These are phyloP conservation scores for Boletus rex-veris DNA, from an alignment of 768 basidiomycete genomes.

Conservation along the genomic window DNA sequence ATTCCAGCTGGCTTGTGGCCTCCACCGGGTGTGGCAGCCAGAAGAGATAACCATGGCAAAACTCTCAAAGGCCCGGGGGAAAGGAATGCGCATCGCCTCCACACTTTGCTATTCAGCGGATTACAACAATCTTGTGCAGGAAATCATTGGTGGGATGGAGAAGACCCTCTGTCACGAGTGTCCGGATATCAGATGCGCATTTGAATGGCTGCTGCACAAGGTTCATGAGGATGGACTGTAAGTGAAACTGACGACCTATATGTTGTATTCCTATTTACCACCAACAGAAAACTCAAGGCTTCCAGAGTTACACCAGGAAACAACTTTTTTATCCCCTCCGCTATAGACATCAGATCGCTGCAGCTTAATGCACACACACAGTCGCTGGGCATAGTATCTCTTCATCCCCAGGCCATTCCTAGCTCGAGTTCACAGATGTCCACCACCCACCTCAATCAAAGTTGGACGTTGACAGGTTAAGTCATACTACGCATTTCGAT, in stretches of 20 bases:
- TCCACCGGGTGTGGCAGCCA: neutral
- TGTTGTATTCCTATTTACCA: neutral
- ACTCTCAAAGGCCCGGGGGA: neutral
- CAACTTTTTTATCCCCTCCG: neutral
- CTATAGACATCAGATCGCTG: neutral
- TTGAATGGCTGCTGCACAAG: neutral
- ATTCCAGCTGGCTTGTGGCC: neutral
- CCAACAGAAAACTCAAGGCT: neutral
- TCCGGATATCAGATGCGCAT: neutral
- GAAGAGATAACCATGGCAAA: neutral
- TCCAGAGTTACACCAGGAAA: neutral
- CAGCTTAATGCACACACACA: neutral
- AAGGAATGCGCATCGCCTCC: too few relatives aligned
- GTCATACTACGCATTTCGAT: too few relatives aligned
- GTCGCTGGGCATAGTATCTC: neutral
- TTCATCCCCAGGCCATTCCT: neutral
- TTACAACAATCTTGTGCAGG: neutral
- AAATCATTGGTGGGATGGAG: neutral
- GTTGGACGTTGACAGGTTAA: too few relatives aligned
- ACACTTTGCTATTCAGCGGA: neutral
- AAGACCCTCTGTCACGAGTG: neutral
- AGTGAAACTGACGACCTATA: neutral
- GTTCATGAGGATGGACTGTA: neutral
- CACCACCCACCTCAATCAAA: neutral
- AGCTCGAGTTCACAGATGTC: neutral